phyloP scores from a whole-genome alignment of 768 basidiomycete species.

The Suillus decipiens region DNA sequence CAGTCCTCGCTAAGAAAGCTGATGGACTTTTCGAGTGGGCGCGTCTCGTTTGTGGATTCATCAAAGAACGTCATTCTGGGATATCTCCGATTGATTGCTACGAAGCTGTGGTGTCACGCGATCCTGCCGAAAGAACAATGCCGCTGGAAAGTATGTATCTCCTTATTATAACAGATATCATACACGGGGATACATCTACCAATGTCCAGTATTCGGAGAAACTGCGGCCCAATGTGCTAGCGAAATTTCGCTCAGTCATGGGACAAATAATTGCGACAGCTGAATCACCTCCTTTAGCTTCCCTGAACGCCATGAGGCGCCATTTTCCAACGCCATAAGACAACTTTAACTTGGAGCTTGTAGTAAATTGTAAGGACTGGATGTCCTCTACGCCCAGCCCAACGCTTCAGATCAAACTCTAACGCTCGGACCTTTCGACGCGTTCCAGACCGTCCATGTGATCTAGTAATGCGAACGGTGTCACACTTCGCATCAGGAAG shows the following conservation, averaged over 20 bases:
- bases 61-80: not conserved
- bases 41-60: not conserved
- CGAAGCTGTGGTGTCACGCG: not conserved
- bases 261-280: not conserved
- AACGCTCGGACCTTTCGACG: too few relatives aligned
- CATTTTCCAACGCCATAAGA: too few relatives aligned
- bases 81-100: not conserved
- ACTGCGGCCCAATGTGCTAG: not conserved
- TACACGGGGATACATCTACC: not conserved
- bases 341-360: too few relatives aligned
- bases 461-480: too few relatives aligned
- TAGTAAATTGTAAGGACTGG: too few relatives aligned
- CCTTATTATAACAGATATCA: not conserved
- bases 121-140: not conserved
- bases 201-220: not conserved
- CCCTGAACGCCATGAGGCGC: not conserved
- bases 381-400: too few relatives aligned
- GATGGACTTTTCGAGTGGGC: constrained; percentile 1
- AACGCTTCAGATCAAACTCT: too few relatives aligned
- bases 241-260: not conserved
- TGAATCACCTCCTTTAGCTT: not conserved
- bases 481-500: too few relatives aligned
- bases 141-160: not conserved
- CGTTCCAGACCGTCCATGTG: too few relatives aligned
- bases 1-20: not conserved